These are phyloP conservation scores for Naganishia friedmannii DNA, from an alignment of 768 basidiomycete genomes.

Conservation along the genomic window DNA sequence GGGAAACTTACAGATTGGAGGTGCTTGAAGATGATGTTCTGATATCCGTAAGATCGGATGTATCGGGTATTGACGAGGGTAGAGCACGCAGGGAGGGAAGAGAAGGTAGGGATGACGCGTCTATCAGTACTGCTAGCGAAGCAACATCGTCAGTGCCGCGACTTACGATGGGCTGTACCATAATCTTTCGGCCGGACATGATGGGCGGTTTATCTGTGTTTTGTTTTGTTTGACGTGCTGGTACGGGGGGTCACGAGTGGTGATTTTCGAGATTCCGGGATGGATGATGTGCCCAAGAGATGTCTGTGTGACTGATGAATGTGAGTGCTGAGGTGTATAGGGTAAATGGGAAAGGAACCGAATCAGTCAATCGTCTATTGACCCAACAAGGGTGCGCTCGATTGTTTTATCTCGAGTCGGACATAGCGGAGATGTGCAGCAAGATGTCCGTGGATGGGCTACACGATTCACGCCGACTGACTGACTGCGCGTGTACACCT, in stretches of 20 bases:
- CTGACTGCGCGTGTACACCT: constrained; percentile 8
- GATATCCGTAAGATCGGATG: background rate
- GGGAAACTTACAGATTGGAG: constrained; percentile 67
- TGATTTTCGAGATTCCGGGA: background rate
- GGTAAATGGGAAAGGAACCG: too few relatives aligned
- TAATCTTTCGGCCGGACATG: constrained; percentile 93
- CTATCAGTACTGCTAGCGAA: background rate
- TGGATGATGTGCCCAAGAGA: too few relatives aligned
- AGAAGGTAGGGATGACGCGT: constrained; percentile 26
- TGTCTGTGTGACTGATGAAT: too few relatives aligned
- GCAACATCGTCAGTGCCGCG: too few relatives aligned
- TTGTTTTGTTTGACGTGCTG: background rate
- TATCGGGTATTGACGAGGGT: constrained; percentile 39
- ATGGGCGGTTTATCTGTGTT: constrained; percentile 42
- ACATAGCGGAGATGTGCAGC: too few relatives aligned
- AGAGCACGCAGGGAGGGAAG: constrained; percentile 40
- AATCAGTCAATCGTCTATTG: constrained; percentile 17
- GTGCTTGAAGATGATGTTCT: constrained; percentile 99
- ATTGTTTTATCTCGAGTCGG: too few relatives aligned
- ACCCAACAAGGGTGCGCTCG: too few relatives aligned
- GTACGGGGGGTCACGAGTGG: constrained; percentile 6
- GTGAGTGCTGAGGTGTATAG: too few relatives aligned
- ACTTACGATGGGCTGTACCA: constrained; percentile 96
- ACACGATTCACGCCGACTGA: too few relatives aligned
- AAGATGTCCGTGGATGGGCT: too few relatives aligned